phyloP scores from a whole-genome alignment of 306 rosid species.

The Cajanus cajan region DNA sequence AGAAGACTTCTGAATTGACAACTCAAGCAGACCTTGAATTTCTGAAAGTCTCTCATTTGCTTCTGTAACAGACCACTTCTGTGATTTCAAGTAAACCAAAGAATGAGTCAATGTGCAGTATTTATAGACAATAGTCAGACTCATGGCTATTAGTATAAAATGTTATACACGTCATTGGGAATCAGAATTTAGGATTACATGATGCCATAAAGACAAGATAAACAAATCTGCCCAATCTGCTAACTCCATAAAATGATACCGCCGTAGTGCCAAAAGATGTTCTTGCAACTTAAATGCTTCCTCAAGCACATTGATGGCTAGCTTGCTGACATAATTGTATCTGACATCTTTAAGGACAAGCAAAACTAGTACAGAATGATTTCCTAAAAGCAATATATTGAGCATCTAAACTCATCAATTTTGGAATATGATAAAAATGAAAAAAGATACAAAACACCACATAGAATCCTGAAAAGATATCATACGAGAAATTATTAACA shows the following conservation, averaged over 20 bases:
- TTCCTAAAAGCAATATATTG: slow-evolving; percentile 22
- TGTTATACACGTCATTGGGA: slow-evolving; percentile 25
- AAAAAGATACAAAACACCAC: not conserved
- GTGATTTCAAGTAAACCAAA: slow-evolving; percentile 43
- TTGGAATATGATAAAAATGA: slow-evolving; percentile 17
- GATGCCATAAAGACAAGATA: slow-evolving; percentile 83
- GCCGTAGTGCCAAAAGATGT: slow-evolving; percentile 83
- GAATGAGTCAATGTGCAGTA: slow-evolving; percentile 30
- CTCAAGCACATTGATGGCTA: slow-evolving; percentile 82
- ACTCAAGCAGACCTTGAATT: slow-evolving; percentile 85
- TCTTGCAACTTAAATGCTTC: slow-evolving; percentile 86
- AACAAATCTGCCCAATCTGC: slow-evolving; percentile 99
- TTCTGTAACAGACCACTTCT: slow-evolving; percentile 84
- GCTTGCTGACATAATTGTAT: slow-evolving; percentile 87
- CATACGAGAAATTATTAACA: slow-evolving; percentile 1
- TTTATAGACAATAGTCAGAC: slow-evolving; percentile 1
- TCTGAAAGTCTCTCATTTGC: slow-evolving; percentile 77
- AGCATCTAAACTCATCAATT: slow-evolving; percentile 27
- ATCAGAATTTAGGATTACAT: slow-evolving; percentile 51
- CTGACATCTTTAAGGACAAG: slow-evolving; percentile 60
- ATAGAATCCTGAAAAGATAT: slow-evolving; percentile 11
- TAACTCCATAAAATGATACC: slow-evolving; percentile 88
- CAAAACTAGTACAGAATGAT: slow-evolving; percentile 19
- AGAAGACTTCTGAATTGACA: slow-evolving; percentile 91
- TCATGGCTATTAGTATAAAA: not conserved